Conservation (phyloP, 2,329 filamentous ascomycete genomes). For the Clarireedia monteithiana region DNA sequence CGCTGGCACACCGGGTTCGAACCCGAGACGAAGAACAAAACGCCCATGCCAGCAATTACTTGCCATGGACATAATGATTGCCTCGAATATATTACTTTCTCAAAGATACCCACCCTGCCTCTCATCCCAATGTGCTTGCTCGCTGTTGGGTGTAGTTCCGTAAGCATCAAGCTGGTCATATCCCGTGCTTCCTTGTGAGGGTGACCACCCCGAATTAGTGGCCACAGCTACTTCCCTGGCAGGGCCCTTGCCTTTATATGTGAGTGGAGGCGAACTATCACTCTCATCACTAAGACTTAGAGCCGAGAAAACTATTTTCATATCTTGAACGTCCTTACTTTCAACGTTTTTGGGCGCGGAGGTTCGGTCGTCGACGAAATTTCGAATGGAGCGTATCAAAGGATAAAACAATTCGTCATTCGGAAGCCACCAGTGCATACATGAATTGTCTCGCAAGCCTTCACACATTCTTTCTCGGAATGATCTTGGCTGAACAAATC, state of each 20-base stretch:
- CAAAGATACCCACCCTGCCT: neutral
- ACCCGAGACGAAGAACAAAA: no score
- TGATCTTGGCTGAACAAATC: conserved; percentile 73
- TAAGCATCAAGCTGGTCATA: conserved; percentile 5
- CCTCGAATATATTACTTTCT: neutral
- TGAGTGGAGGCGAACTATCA: conserved; percentile 7
- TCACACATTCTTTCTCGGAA: conserved; percentile 70
- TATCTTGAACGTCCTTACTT: conserved; percentile 62
- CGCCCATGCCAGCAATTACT: no score
- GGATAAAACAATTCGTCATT: conserved; percentile 68
- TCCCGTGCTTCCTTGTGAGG: neutral
- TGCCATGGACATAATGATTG: neutral
- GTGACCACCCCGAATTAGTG: conserved; percentile 7
- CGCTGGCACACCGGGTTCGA: no score
- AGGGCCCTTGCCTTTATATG: conserved; percentile 7
- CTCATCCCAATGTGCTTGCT: neutral
- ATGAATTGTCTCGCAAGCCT: conserved; percentile 62
- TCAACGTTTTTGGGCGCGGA: conserved; percentile 48
- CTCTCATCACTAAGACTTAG: conserved; percentile 43
- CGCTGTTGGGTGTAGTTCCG: conserved; percentile 1
- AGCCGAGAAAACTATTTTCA: conserved; percentile 64
- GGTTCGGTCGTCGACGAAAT: conserved; percentile 73
- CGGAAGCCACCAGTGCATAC: conserved; percentile 83
- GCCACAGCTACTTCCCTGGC: conserved; percentile 10
- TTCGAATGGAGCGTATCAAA: conserved; percentile 68